Base-by-base conservation (phyloP, 441 rosid species). In the Pelargonium australe region DNA sequence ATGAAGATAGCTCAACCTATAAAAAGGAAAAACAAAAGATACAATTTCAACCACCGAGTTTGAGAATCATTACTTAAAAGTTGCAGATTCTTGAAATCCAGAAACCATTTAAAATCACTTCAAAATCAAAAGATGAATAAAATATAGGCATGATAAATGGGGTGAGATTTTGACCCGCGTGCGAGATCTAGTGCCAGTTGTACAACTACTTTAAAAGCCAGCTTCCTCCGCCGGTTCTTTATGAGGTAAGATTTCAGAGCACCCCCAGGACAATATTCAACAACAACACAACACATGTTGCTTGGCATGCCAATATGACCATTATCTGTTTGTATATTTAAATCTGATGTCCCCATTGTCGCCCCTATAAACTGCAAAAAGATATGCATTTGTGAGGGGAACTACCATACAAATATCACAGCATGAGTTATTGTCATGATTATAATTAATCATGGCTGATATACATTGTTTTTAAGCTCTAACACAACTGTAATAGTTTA, bases 181-280 rank as follows among this genome's bases (percentile, higher is more conserved):
- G 97, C 99, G 57, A 94, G 90, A 82, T 94, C 97, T 75, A 94
- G 92, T 10, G 99, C 94, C 81, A 94, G 76, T 80, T 91, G 97
- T 20, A 87, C 80, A 55, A 94, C 99, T 65, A 94, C 91, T 83
- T 91, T 91, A 80, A 94, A 91, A 17, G 96, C 89, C 63, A 94
- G 75, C 78, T 94, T 94, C 80, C 85, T 87, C 78, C 96, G 84
- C 72, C 90, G 73, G 81, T 89, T 91, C 87, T 90, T 94, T 71
- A 91, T 94, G 68, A 94, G 87, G 78, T 78, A 94, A 20, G 87
- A 79, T 68, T 88, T 94, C 74, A 91, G 80, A 53, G 93, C 86
- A 75, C 97, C 99, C 12, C 99, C 99, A 55, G 91, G 89, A 73
- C 91, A 94, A 81, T 94, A 94, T 71, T 91, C 97, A 77, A 94